Conservation (phyloP, 1,284 basidiomycete species). For the Microbotryomycetes sp. region DNA sequence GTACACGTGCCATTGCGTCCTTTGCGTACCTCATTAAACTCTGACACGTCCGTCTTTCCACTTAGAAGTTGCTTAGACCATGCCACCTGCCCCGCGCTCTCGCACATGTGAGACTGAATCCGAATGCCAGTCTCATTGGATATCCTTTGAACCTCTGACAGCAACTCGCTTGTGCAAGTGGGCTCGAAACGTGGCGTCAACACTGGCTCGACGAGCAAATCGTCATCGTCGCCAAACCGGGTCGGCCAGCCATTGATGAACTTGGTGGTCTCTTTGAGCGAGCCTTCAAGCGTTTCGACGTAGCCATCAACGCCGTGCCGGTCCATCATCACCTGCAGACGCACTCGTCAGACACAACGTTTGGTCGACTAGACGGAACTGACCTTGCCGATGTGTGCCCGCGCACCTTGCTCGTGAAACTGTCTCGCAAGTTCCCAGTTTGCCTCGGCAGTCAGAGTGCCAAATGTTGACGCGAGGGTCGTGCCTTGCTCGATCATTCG, state of each 20-base stretch:
- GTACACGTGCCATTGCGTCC: too few relatives aligned
- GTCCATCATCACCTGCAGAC: constrained; percentile 12
- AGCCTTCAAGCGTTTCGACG: constrained; percentile 50
- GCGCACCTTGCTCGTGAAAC: constrained; percentile 62
- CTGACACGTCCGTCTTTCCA: constrained; percentile 58
- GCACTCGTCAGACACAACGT: constrained; percentile 51
- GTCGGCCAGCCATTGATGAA: constrained; percentile 54
- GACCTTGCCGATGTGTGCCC: constrained; percentile 72
- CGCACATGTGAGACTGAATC: constrained; percentile 69
- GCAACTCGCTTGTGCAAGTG: constrained; percentile 61
- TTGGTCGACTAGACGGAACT: neutral
- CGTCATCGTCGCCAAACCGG: constrained; percentile 43
- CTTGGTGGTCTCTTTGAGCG: constrained; percentile 49
- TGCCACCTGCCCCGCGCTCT: constrained; percentile 62
- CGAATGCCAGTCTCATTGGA: constrained; percentile 47
- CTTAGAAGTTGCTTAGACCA: constrained; percentile 50
- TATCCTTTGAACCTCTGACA: constrained; percentile 54
- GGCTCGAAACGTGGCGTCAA: constrained; percentile 75
- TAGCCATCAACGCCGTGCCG: constrained; percentile 43
- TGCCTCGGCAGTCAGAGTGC: constrained; percentile 67
- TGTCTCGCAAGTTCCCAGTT: constrained; percentile 70
- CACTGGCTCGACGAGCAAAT: constrained; percentile 62
- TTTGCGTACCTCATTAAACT: constrained; percentile 59
- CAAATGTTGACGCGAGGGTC: constrained; percentile 65
- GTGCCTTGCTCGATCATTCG: constrained; percentile 64